Base-by-base conservation (phyloP, 73 alveolate genomes). In the Paramecium octaurelia region DNA sequence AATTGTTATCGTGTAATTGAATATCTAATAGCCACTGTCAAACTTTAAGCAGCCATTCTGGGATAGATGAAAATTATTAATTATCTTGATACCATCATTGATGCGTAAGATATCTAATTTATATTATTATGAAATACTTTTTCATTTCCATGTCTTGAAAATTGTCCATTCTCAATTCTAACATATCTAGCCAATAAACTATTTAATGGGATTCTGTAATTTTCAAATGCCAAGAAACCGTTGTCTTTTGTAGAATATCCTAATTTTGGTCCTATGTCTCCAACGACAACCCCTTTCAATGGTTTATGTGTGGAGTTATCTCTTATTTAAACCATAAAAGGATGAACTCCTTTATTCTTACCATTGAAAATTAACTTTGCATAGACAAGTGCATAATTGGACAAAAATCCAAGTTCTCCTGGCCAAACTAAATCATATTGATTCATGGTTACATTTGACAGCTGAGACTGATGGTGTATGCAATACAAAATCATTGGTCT, bases 181-280 rank as follows among this genome's bases (percentile, higher is more conserved):
- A 95, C 86, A 83, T 93, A 96, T 71, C 96, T 85, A 92, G 70
- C 92, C 34, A 97, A 95, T 96, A 97, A 86, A 70, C 89, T 84
- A 8, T 88, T 86, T 86, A 96, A 93, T 2, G 99, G 99, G 50
- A 97, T 93, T 92, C 97, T 94, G 48, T 88, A 92, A 68, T 97
- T 92, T 4, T 93, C 88, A 69, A 97, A 89, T 24, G 85, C 68
- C 85, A 92, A 60, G 76, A 92, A 97, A 23, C 99, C 99, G 89
- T 95, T 97, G 86, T 97, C 99, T 54, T 95, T 96, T 31, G 94
- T 92, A 10, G 64, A n/a, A 80, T 85, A 94, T 14, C 99, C 99
- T 68, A 87, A 70, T 70, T 97, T 97, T 20, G 99, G 99, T 59
- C 99, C 99, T 43, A 97, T 97, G 58, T 97, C 99, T 57, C 99